These are phyloP conservation scores for Kitagawia praeruptora DNA, from an alignment of 129 eudicot genomes.

Conservation along the genomic window DNA sequence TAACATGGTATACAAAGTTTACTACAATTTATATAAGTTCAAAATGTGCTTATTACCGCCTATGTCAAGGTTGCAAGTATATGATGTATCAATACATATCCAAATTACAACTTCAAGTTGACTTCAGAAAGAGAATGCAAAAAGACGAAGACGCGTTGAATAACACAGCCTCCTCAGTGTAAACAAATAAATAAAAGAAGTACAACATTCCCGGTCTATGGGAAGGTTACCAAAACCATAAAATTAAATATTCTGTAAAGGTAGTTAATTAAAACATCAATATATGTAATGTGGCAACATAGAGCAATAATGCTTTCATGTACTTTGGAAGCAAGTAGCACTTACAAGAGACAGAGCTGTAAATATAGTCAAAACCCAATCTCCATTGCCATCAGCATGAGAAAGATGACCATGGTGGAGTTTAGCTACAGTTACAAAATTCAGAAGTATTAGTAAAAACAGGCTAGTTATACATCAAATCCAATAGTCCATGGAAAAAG, in stretches of 20 bases:
- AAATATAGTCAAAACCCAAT: constrained; percentile 94
- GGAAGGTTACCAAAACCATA: background rate
- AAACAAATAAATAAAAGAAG: background rate
- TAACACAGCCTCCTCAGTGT: background rate
- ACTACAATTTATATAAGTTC: no score
- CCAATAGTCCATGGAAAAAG: background rate
- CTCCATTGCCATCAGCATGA: constrained; percentile 97
- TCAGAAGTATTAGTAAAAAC: constrained; percentile 12
- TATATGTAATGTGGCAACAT: background rate
- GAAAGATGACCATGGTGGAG: constrained; percentile 83
- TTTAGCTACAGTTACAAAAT: constrained; percentile 41
- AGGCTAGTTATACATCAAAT: background rate
- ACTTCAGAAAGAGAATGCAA: background rate
- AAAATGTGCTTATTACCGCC: background rate
- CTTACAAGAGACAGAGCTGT: constrained; percentile 87
- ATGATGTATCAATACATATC: background rate
- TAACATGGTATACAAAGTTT: background rate
- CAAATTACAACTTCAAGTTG: background rate
- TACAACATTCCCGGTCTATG: background rate
- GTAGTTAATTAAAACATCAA: background rate
- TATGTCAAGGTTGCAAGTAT: background rate
- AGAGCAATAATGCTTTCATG: background rate
- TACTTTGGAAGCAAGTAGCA: constrained; percentile 8
- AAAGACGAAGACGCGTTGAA: background rate
- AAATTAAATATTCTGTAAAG: background rate